Percentiles rank a stretch among this genome's conserved stretches.
phyloP scores from a whole-genome alignment of 768 basidiomycete species.

The Leccinellum albellum region DNA sequence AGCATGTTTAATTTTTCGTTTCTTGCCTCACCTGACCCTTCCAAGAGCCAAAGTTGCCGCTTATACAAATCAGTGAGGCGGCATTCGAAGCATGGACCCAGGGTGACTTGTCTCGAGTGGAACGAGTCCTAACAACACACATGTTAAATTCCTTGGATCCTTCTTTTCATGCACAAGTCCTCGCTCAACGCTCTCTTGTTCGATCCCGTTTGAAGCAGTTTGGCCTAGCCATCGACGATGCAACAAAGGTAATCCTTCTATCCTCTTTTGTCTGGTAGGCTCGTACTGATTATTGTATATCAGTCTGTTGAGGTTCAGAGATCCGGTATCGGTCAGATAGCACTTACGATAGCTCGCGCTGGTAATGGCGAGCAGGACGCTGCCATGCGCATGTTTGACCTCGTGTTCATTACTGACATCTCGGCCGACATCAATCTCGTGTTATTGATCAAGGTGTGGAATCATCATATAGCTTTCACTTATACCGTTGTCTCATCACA shows the following conservation, averaged over 20 bases:
- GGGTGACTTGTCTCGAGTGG: neutral
- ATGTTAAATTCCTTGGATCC: neutral
- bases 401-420: neutral
- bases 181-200: neutral
- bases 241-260: neutral
- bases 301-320: constrained; percentile 7
- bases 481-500: neutral
- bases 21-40: neutral
- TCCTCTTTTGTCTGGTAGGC: too few species aligned
- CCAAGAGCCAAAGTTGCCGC: neutral
- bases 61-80: neutral
- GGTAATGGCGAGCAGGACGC: neutral
- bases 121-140: neutral
- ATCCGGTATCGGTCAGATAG: constrained; percentile 10
- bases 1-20: neutral
- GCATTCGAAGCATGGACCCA: neutral
- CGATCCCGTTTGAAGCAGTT: neutral
- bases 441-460: constrained; percentile 8
- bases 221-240: neutral
- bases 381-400: constrained; percentile 6
- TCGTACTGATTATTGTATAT: neutral
- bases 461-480: neutral
- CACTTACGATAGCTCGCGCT: neutral
- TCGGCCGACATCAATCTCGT: constrained; percentile 3
- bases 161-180: neutral